Evolutionary conservation across 257 asterid genomes (phyloP).

Genomic region (Solanum appendiculatum): DNA sequence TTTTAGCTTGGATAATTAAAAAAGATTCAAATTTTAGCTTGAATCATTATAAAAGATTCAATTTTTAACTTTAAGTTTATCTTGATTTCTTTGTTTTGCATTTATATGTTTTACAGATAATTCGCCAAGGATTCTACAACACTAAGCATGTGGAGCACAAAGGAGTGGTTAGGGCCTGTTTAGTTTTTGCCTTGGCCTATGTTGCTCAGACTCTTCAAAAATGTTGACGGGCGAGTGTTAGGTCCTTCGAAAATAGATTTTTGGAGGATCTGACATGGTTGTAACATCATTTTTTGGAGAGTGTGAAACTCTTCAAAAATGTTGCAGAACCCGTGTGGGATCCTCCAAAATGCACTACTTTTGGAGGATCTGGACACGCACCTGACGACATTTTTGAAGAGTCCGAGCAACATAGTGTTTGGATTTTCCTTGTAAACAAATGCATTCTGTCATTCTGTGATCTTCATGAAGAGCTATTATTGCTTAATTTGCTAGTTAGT

Average conservation of each 20-base stretch:
- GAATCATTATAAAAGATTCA: not conserved
- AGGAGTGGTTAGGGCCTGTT: slow-evolving; percentile 40
- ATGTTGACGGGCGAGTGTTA: not conserved
- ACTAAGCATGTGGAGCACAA: slow-evolving; percentile 76
- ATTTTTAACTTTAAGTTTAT: not conserved
- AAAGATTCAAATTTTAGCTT: not conserved
- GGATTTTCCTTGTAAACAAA: not conserved
- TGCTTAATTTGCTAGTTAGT: not conserved
- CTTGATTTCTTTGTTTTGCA: not conserved
- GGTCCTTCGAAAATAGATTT: not conserved
- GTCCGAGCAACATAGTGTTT: not conserved
- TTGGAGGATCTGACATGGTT: not conserved
- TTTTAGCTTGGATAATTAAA: not conserved
- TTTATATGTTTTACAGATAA: slow-evolving; percentile 35
- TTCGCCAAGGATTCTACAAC: slow-evolving; percentile 55
- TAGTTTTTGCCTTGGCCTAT: not conserved
- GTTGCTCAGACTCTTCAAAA: not conserved
- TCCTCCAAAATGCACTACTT: not conserved
- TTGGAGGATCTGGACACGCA: not conserved
- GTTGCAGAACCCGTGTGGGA: not conserved
- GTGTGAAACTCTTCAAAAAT: not conserved
- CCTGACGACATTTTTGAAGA: not conserved
- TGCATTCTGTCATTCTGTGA: not conserved
- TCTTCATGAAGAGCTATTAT: not conserved
- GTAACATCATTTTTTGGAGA: not conserved